These are phyloP conservation scores for Megacollybia platyphylla DNA, from an alignment of 1,284 basidiomycete species.

Conservation along the genomic window DNA sequence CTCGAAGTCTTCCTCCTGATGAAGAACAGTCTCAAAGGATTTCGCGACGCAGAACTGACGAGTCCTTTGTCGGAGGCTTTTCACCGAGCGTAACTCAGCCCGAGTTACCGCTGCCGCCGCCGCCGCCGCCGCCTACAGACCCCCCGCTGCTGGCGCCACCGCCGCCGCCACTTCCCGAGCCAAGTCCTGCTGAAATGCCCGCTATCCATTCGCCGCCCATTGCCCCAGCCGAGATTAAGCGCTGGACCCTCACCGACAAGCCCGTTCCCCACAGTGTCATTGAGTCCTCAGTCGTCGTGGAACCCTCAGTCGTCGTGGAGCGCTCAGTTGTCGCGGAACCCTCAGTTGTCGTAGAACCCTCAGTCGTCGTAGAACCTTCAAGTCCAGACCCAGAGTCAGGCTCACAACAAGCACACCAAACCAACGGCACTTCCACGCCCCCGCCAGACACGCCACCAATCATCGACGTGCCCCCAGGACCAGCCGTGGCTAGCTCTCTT, in stretches of 20 bases:
- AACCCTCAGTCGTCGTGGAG: conserved; percentile 15
- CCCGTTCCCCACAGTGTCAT: conserved; percentile 25
- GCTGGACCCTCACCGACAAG: conserved; percentile 65
- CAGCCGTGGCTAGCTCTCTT: conserved; percentile 72
- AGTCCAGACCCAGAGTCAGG: conserved; percentile 17
- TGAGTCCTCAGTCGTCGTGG: conserved; percentile 42
- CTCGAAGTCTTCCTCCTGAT: conserved; percentile 12
- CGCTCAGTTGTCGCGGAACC: conserved; percentile 13
- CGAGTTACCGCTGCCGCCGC: not conserved
- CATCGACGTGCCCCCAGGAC: conserved; percentile 27
- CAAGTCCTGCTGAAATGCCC: conserved; percentile 13
- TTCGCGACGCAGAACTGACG: conserved; percentile 16
- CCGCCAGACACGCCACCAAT: conserved; percentile 28
- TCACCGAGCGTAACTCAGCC: conserved; percentile 20
- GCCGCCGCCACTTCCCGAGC: conserved; percentile 13
- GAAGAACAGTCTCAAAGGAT: conserved; percentile 18
- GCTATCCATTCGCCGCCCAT: conserved; percentile 15
- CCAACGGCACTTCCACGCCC: conserved; percentile 20
- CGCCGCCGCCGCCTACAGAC: not conserved
- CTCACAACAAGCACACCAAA: conserved; percentile 10
- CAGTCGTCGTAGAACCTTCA: conserved; percentile 8
- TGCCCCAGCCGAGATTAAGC: conserved; percentile 52
- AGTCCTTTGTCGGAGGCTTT: conserved; percentile 39
- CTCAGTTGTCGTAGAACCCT: conserved; percentile 10
- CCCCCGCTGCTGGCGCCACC: conserved; percentile 4